Evolutionary conservation across 148 eudicot genomes (phyloP).

Genomic region (Linanthus parryae): DNA sequence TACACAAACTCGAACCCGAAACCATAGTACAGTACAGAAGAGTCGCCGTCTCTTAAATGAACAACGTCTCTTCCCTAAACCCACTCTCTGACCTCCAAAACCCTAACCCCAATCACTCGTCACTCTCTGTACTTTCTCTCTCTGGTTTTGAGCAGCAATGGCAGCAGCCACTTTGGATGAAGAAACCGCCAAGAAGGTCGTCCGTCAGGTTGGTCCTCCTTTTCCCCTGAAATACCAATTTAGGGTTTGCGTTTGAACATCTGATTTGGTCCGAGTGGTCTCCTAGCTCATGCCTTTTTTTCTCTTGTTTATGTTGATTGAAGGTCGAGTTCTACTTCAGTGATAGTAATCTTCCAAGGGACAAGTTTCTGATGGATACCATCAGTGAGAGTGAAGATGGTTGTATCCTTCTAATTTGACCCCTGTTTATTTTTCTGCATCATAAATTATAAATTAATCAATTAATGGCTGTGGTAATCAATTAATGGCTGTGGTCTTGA

Average conservation of each 20-base stretch:
- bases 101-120: constrained; percentile 35
- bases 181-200: constrained; percentile 70
- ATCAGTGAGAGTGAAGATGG: constrained; percentile 78
- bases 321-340: constrained; percentile 96
- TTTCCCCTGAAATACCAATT: not conserved
- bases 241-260: not conserved
- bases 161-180: constrained; percentile 39
- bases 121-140: constrained; percentile 8
- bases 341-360: constrained; percentile 89
- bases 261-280: not conserved
- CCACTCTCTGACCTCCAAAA: constrained; percentile 7
- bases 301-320: not conserved
- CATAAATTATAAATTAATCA: too few species aligned
- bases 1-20: too few species aligned
- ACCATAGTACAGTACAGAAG: too few species aligned
- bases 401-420: constrained; percentile 53
- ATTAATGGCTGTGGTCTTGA: too few species aligned
- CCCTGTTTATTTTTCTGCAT: too few species aligned
- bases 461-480: too few species aligned
- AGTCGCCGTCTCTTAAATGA: too few species aligned
- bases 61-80: too few species aligned
- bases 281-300: not conserved
- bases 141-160: constrained; percentile 25
- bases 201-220: constrained; percentile 58
- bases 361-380: constrained; percentile 50